A percentile compares a stretch with the other conserved stretches of the same genome.
Conservation (phyloP, 805 yeast species). For the Saccharomycopsis lassenensis region DNA sequence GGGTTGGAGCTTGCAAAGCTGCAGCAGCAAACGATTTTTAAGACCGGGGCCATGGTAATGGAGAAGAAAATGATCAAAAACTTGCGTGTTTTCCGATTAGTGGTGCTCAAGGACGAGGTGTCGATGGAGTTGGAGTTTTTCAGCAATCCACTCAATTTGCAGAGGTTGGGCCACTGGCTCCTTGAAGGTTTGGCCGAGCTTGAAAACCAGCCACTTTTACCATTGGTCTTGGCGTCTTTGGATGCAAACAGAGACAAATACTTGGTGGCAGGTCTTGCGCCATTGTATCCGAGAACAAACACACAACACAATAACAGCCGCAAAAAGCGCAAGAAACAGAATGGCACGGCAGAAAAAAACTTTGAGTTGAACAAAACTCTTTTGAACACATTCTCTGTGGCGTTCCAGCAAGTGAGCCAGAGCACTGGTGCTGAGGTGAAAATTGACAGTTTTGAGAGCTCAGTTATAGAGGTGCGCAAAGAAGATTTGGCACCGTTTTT, state of each 20-base stretch:
- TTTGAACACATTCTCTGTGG: conserved; percentile 76
- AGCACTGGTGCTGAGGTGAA: conserved; percentile 80
- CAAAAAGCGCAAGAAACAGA: conserved; percentile 28
- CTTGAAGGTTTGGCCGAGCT: conserved; percentile 80
- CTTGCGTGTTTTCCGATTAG: conserved; percentile 69
- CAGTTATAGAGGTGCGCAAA: conserved; percentile 79
- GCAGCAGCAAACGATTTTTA: conserved; percentile 73
- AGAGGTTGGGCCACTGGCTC: conserved; percentile 84
- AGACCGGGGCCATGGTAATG: conserved; percentile 80
- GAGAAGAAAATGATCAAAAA: conserved; percentile 76
- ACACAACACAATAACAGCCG: conserved; percentile 16
- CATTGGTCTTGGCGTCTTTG: conserved; percentile 77
- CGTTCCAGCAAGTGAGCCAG: conserved; percentile 80
- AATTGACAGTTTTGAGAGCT: conserved; percentile 90
- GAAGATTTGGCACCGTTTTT: conserved; percentile 84
- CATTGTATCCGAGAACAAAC: conserved; percentile 48
- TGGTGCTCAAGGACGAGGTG: conserved; percentile 73
- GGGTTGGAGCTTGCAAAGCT: conserved; percentile 81
- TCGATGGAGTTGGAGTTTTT: conserved; percentile 63
- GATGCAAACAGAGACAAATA: conserved; percentile 67
- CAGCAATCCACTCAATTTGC: conserved; percentile 74
- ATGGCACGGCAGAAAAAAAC: conserved; percentile 16
- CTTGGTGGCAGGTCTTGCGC: conserved; percentile 82
- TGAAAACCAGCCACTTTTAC: conserved; percentile 51
- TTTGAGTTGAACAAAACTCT: conserved; percentile 33